Conservation (phyloP, 805 yeast genomes). For the Danielozyma ontarioensis region DNA sequence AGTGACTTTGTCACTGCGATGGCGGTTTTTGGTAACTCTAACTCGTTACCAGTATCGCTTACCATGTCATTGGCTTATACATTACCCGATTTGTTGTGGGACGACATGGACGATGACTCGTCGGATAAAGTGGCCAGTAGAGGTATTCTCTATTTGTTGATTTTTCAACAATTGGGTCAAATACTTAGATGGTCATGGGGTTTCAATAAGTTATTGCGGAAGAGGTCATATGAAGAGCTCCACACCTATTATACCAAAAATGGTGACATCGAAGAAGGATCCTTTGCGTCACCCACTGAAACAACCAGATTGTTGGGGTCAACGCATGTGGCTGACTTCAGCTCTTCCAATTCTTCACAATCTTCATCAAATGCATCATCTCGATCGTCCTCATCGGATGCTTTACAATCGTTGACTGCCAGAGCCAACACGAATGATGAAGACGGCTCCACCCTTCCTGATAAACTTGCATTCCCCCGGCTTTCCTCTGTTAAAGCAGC, state of each 20-base stretch:
- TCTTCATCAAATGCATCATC: too few species aligned
- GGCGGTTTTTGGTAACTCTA: slow-evolving; percentile 95
- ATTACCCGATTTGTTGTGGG: slow-evolving; percentile 73
- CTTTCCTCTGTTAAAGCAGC: not conserved
- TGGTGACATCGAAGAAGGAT: slow-evolving; percentile 1
- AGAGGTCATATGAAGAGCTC: slow-evolving; percentile 37
- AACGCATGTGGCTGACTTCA: not conserved
- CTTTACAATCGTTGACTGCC: not conserved
- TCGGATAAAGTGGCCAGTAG: slow-evolving; percentile 71
- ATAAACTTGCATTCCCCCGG: not conserved
- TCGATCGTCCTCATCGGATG: not conserved
- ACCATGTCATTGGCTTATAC: slow-evolving; percentile 75
- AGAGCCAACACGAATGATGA: too few species aligned
- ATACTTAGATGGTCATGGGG: slow-evolving; percentile 88
- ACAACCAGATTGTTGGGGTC: not conserved
- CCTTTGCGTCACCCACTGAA: not conserved
- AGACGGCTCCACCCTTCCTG: not conserved
- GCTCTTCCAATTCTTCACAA: too few species aligned
- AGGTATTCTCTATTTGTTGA: slow-evolving; percentile 67
- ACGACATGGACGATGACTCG: slow-evolving; percentile 58
- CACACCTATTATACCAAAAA: slow-evolving; percentile 12
- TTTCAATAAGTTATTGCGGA: slow-evolving; percentile 61
- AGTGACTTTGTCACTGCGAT: slow-evolving; percentile 91
- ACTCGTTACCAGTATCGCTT: slow-evolving; percentile 89
- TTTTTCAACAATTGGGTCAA: slow-evolving; percentile 81